Conservation (phyloP, 768 basidiomycete species). For the Collybia nuda region DNA sequence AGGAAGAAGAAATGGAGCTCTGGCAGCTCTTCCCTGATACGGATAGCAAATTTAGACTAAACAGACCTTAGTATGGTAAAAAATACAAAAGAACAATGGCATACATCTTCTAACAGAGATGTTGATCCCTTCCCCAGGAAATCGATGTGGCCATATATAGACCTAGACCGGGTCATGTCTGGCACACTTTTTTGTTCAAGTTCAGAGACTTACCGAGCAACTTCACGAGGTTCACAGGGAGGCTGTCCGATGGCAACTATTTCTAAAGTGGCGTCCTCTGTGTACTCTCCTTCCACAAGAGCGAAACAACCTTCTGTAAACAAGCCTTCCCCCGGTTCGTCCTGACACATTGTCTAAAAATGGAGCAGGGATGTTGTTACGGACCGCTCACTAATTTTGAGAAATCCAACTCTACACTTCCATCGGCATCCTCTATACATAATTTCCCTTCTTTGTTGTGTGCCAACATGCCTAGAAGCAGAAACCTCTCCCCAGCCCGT, state of each 20-base stretch:
- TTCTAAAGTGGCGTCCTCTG: conserved; percentile 82
- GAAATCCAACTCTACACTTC: conserved; percentile 85
- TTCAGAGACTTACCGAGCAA: conserved; percentile 59
- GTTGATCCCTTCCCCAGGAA: conserved; percentile 95
- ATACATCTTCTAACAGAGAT: conserved; percentile 86
- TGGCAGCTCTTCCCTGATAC: conserved; percentile 66
- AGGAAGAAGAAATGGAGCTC: conserved; percentile 89
- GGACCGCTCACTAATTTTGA: conserved; percentile 67
- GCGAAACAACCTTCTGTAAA: conserved; percentile 97
- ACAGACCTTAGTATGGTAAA: conserved; percentile 5
- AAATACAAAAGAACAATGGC: conserved; percentile 19
- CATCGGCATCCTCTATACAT: conserved; percentile 93
- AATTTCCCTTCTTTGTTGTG: conserved; percentile 89
- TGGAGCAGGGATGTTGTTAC: conserved; percentile 6
- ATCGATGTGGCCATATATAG: conserved; percentile 94
- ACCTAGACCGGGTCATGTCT: conserved; percentile 43
- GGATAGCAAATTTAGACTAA: conserved; percentile 61
- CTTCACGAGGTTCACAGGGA: conserved; percentile 88
- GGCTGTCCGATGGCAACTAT: conserved; percentile 97
- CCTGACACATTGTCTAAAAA: conserved; percentile 34
- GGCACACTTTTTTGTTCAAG: not conserved
- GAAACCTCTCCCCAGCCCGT: conserved; percentile 83
- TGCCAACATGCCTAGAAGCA: conserved; percentile 90
- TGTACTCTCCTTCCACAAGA: conserved; percentile 95
- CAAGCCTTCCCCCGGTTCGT: conserved; percentile 91